Percentiles rank a stretch among this genome's conserved stretches.
Conservation (phyloP, 1,284 basidiomycete genomes). For the Puccinia coronata region DNA sequence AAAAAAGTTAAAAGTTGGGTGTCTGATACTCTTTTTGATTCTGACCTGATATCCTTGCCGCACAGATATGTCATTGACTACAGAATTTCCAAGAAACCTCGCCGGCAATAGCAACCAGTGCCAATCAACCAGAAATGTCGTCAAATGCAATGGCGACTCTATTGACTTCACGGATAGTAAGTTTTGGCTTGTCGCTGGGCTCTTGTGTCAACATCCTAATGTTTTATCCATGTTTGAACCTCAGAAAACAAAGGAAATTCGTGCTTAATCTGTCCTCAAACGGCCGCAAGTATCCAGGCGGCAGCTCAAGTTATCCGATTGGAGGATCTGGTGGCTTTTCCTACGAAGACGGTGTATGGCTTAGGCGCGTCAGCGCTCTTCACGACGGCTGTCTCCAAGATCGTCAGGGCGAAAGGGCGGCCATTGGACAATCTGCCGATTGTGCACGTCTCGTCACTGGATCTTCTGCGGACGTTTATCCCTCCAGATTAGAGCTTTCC, state of each 20-base stretch:
- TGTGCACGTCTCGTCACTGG: constrained; percentile 83
- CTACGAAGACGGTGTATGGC: constrained; percentile 98
- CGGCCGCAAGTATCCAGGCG: constrained; percentile 52
- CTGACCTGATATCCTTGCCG: neutral
- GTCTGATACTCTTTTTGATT: neutral
- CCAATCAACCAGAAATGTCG: neutral
- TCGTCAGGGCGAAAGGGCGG: constrained; percentile 87
- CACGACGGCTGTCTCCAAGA: constrained; percentile 69
- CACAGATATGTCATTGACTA: neutral
- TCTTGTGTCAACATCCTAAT: neutral
- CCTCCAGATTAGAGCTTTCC: constrained; percentile 58
- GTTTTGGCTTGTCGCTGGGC: neutral
- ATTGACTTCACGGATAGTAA: constrained; percentile 26
- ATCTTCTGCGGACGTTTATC: constrained; percentile 76
- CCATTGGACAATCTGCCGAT: constrained; percentile 97
- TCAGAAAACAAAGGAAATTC: constrained; percentile 12
- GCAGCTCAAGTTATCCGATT: constrained; percentile 56
- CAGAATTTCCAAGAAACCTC: neutral
- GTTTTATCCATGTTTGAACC: neutral
- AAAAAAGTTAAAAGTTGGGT: too few relatives aligned
- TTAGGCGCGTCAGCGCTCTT: constrained; percentile 80
- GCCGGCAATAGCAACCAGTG: neutral
- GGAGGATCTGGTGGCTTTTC: constrained; percentile 72
- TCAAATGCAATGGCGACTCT: constrained; percentile 14
- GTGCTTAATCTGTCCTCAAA: constrained; percentile 3